These are phyloP conservation scores for Lachancea fermentati DNA, from an alignment of 805 yeast genomes.

Conservation along the genomic window DNA sequence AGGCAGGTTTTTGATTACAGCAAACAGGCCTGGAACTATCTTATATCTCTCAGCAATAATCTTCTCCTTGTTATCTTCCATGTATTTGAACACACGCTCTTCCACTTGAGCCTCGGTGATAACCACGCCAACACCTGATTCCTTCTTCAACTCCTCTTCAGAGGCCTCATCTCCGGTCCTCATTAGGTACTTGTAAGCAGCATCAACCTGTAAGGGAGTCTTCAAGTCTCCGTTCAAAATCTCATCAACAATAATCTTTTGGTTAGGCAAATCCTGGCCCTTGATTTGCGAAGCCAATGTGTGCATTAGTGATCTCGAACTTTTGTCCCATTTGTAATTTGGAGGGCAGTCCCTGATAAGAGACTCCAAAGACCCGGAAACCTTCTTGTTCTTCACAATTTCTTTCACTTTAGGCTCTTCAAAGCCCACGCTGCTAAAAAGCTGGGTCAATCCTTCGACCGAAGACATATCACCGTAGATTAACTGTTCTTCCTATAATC, in stretches of 20 bases:
- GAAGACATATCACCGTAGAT: conserved; percentile 19
- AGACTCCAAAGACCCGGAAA: conserved; percentile 59
- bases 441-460: conserved; percentile 33
- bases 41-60: conserved; percentile 73
- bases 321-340: conserved; percentile 44
- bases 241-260: conserved; percentile 51
- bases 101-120: conserved; percentile 63
- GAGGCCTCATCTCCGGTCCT: conserved; percentile 41
- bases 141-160: conserved; percentile 48
- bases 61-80: conserved; percentile 51
- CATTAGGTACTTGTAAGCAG: conserved; percentile 72
- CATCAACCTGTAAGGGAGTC: conserved; percentile 69
- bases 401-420: conserved; percentile 73
- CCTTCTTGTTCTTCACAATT: conserved; percentile 79
- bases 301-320: conserved; percentile 62
- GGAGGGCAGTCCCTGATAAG: conserved; percentile 43
- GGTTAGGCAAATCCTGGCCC: conserved; percentile 42
- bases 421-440: conserved; percentile 49
- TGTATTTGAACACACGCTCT: conserved; percentile 50
- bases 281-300: conserved; percentile 70
- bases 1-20: conserved; percentile 67
- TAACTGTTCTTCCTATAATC: neutral
- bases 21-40: conserved; percentile 68
- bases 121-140: conserved; percentile 77
- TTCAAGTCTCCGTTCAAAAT: conserved; percentile 60